A percentile compares a stretch with the other conserved stretches of the same genome.
Evolutionary conservation across 176 grass and related monocot species (phyloP).

Genomic region (Elymus sibiricus): DNA sequence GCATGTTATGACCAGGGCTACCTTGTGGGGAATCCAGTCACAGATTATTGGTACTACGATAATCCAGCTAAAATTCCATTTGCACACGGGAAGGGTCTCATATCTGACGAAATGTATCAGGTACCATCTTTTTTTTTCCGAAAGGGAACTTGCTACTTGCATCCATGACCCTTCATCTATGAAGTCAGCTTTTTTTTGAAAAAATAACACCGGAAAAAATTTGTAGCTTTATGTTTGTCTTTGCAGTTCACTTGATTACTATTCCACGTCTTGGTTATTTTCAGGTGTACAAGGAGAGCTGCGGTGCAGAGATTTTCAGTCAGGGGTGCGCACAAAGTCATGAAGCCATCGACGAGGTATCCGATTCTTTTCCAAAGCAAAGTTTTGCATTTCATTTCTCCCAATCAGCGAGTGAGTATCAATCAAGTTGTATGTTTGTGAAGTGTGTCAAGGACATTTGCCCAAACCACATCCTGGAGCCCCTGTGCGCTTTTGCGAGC

Average conservation of each 20-base stretch:
- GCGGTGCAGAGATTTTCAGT: background rate
- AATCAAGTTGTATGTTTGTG: background rate
- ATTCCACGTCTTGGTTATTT: background rate
- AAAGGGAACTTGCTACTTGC: background rate
- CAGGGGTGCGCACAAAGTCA: conserved; percentile 25
- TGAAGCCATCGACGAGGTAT: conserved; percentile 35
- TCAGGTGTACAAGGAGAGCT: conserved; percentile 37
- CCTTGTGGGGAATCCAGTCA: conserved; percentile 53
- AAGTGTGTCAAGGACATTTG: conserved; percentile 39
- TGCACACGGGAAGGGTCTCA: conserved; percentile 56
- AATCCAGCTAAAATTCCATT: conserved; percentile 34
- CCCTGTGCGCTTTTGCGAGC: conserved; percentile 32
- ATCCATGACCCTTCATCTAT: background rate
- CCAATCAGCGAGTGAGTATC: background rate
- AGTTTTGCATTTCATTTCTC: conserved; percentile 37
- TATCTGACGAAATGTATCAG: conserved; percentile 62
- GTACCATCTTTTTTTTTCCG: conserved; percentile 19
- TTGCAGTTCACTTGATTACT: background rate
- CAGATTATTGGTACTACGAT: conserved; percentile 48
- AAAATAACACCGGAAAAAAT: background rate
- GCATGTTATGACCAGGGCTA: conserved; percentile 43
- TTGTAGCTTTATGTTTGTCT: background rate
- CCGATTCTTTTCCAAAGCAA: conserved; percentile 18
- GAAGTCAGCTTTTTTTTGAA: background rate
- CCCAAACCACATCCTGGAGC: conserved; percentile 37